phyloP scores from a whole-genome alignment of 1,284 basidiomycete species.

The Apiotrichum sp. region DNA sequence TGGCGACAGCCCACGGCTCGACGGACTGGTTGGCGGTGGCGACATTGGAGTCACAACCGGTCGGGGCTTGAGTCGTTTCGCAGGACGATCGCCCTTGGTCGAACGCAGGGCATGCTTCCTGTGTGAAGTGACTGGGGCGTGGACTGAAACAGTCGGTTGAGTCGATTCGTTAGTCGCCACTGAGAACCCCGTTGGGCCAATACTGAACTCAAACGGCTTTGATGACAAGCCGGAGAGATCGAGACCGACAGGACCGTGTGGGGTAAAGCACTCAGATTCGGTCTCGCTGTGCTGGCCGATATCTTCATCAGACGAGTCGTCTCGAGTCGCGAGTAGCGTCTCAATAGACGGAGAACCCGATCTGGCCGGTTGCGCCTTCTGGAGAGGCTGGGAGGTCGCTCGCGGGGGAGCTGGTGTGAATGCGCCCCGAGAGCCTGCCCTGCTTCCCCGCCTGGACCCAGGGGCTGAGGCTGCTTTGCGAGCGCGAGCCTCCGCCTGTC shows the following conservation, averaged over 20 bases:
- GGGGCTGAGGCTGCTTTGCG: not conserved
- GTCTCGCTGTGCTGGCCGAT: constrained; percentile 8
- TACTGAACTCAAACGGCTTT: constrained; percentile 26
- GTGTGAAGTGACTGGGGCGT: too few relatives aligned
- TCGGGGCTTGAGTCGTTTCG: not conserved
- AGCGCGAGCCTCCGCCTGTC: not conserved
- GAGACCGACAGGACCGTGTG: not conserved
- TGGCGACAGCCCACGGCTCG: not conserved
- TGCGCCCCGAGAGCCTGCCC: too few relatives aligned
- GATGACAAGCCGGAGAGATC: not conserved
- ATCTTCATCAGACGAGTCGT: constrained; percentile 29
- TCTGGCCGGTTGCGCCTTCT: not conserved
- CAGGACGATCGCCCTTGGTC: not conserved
- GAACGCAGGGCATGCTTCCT: too few relatives aligned
- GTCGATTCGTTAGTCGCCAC: constrained; percentile 1
- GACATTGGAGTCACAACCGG: not conserved
- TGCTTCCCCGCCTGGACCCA: not conserved
- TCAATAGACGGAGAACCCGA: constrained; percentile 17
- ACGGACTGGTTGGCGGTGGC: constrained; percentile 1
- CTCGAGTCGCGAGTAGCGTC: constrained; percentile 18
- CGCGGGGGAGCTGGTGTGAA: too few relatives aligned
- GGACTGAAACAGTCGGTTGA: not conserved
- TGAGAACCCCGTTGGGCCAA: constrained; percentile 24
- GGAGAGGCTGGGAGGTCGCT: not conserved
- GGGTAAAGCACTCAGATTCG: not conserved